Evolutionary conservation across 257 asterid species (phyloP).

Genomic region (Solanum gandarillasii): DNA sequence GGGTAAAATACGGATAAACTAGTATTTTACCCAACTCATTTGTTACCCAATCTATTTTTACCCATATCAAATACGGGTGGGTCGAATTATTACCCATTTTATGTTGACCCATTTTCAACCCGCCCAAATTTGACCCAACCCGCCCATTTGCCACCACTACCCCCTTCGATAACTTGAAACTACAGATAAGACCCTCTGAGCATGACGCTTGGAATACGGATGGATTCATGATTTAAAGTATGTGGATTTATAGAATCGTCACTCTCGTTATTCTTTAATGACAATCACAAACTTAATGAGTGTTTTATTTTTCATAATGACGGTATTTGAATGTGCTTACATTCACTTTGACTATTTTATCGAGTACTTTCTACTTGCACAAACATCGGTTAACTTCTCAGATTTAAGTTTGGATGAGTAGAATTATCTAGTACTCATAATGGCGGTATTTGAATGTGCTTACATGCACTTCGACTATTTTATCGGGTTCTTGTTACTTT

Average conservation of each 20-base stretch:
- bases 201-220: fast-evolving
- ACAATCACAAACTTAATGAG: not conserved
- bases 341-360: not conserved
- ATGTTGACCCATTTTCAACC: too few species aligned
- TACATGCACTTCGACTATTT: not conserved
- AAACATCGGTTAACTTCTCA: not conserved
- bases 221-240: not conserved
- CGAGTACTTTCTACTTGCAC: not conserved
- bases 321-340: not conserved
- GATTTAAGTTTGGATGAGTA: not conserved
- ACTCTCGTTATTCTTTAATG: not conserved
- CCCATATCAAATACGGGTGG: too few species aligned
- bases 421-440: not conserved
- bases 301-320: not conserved
- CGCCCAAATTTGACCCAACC: too few species aligned
- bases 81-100: too few species aligned
- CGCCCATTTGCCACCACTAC: too few species aligned
- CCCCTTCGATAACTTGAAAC: not conserved
- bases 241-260: not conserved
- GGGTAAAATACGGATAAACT: too few species aligned
- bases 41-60: too few species aligned
- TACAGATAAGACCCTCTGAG: not conserved
- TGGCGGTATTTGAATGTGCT: not conserved
- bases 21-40: too few species aligned
- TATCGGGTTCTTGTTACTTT: not conserved